Conservation (phyloP, 78 protist genomes). For the Cavenderia fasciculata region DNA sequence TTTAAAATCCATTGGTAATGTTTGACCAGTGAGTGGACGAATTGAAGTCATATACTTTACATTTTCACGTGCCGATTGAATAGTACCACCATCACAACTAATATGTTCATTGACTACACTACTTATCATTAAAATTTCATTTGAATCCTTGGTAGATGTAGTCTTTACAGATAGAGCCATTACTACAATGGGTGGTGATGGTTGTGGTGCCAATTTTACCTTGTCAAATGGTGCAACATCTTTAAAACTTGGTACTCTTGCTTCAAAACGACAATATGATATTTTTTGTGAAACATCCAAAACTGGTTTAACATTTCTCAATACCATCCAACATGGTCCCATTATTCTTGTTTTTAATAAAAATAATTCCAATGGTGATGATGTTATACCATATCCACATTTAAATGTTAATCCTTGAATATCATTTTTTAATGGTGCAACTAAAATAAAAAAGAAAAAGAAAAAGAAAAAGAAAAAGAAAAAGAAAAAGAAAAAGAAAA, state of each 20-base stretch:
- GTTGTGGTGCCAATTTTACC: background rate
- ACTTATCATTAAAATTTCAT: constrained; percentile 28
- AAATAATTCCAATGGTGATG: constrained; percentile 83
- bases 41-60: constrained; percentile 23
- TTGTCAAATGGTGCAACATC: background rate
- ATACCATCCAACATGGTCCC: constrained; percentile 96
- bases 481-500: too few species aligned
- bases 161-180: constrained; percentile 28
- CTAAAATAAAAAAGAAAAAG: too few species aligned
- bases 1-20: constrained; percentile 22
- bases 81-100: constrained; percentile 14
- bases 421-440: constrained; percentile 18
- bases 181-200: constrained; percentile 84
- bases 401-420: constrained; percentile 16
- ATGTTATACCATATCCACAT: constrained; percentile 89
- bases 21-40: constrained; percentile 21
- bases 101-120: constrained; percentile 13
- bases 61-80: background rate
- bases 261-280: constrained; percentile 52
- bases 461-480: too few species aligned
- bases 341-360: constrained; percentile 84
- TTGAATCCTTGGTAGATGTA: background rate
- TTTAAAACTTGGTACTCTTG: background rate
- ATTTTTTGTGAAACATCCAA: background rate
- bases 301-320: background rate